phyloP scores from a whole-genome alignment of 1,139 yeast species.

The Kluyveromyces sp. region DNA sequence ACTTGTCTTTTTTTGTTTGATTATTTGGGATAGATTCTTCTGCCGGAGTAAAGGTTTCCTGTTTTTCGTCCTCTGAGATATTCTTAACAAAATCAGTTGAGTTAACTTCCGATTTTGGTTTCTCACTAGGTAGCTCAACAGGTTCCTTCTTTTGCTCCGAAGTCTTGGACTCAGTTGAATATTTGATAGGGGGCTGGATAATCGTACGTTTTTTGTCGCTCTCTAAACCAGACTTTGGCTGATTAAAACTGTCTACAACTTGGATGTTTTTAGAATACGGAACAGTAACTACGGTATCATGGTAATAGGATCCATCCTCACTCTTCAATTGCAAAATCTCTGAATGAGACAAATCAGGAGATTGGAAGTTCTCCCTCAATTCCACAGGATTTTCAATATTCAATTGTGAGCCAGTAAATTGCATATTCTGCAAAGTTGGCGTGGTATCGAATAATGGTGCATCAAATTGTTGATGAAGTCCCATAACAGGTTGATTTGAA shows the following conservation, averaged over 20 bases:
- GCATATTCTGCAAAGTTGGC: not conserved
- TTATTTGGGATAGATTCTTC: not conserved
- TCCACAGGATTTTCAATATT: not conserved
- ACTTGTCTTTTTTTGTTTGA: conserved; percentile 1
- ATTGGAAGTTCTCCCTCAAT: not conserved
- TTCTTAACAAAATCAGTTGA: too few relatives aligned
- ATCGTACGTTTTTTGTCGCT: too few relatives aligned
- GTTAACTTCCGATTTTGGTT: too few relatives aligned
- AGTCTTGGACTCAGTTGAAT: too few relatives aligned
- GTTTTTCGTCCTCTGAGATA: too few relatives aligned
- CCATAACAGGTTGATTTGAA: not conserved
- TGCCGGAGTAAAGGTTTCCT: too few relatives aligned
- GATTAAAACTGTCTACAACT: conserved; percentile 7
- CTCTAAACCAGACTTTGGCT: not conserved
- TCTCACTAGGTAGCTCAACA: too few relatives aligned
- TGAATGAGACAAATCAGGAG: conserved; percentile 21
- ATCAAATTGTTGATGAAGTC: not conserved
- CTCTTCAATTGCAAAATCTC: conserved; percentile 21
- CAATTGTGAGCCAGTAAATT: not conserved
- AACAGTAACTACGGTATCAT: conserved; percentile 21
- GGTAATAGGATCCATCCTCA: conserved; percentile 24
- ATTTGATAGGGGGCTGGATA: too few relatives aligned
- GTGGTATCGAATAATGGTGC: not conserved
- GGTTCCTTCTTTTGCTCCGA: too few relatives aligned
- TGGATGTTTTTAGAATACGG: conserved; percentile 16